A percentile compares a stretch with the other conserved stretches of the same genome.
These are phyloP conservation scores for Sarcomyxa edulis DNA, from an alignment of 768 basidiomycete genomes.

Conservation along the genomic window DNA sequence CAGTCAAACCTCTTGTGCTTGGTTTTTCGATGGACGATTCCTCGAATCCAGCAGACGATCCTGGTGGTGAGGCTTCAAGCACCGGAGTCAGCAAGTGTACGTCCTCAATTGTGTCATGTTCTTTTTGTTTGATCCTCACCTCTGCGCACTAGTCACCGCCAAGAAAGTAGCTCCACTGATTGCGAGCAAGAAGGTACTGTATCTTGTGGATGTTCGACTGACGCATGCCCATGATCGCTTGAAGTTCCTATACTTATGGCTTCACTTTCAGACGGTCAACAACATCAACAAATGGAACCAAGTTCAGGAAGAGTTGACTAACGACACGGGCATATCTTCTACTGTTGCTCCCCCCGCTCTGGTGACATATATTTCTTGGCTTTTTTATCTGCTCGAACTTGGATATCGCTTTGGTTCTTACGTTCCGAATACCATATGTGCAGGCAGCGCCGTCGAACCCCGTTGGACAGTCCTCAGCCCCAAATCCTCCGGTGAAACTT, in stretches of 20 bases:
- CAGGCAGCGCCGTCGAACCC: conserved; percentile 20
- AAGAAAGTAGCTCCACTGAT: conserved; percentile 81
- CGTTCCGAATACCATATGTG: conserved; percentile 16
- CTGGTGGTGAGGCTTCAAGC: conserved; percentile 2
- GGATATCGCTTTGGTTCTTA: conserved; percentile 17
- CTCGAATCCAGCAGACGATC: conserved; percentile 36
- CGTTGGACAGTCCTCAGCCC: conserved; percentile 12
- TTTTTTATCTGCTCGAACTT: conserved; percentile 10
- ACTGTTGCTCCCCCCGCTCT: conserved; percentile 19
- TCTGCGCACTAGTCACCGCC: conserved; percentile 33
- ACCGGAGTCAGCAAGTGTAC: conserved; percentile 47
- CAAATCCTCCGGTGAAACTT: conserved; percentile 7
- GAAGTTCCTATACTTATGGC: background rate
- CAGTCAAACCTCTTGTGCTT: conserved; percentile 37
- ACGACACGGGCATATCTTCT: conserved; percentile 25
- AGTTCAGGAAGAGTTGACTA: conserved; percentile 82
- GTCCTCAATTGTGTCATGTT: background rate
- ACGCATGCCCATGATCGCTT: conserved; percentile 5
- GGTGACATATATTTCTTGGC: conserved; percentile 28
- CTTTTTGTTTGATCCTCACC: background rate
- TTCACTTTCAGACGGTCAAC: conserved; percentile 59
- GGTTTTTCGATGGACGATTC: conserved; percentile 71
- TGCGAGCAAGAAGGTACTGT: conserved; percentile 74
- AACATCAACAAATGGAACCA: conserved; percentile 98
- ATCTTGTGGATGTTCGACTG: conserved; percentile 2